phyloP scores from a whole-genome alignment of 331 rosid species.

The Cydonia oblonga region DNA sequence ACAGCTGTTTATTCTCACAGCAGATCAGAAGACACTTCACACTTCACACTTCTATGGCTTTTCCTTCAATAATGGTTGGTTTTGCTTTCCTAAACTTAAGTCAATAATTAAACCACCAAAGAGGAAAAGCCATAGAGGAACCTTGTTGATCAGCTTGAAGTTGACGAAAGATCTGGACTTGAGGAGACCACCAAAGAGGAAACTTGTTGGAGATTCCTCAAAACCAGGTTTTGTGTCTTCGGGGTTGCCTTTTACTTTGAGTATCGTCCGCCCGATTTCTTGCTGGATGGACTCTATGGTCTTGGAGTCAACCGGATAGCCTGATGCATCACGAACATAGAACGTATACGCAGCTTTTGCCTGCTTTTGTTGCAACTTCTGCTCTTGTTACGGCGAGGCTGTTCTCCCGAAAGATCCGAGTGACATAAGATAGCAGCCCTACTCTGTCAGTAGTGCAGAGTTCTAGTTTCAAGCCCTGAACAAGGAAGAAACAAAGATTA shows the following conservation, averaged over 20 bases:
- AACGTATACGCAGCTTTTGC: slow-evolving; percentile 82
- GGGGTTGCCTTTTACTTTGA: slow-evolving; percentile 77
- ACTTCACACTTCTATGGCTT: slow-evolving; percentile 4
- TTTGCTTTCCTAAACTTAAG: slow-evolving; percentile 18
- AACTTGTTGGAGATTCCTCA: slow-evolving; percentile 74
- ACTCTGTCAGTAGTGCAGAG: slow-evolving; percentile 89
- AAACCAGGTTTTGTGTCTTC: slow-evolving; percentile 44
- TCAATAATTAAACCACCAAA: slow-evolving; percentile 18
- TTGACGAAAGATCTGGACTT: slow-evolving; percentile 84
- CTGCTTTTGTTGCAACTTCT: slow-evolving; percentile 87
- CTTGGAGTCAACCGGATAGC: slow-evolving; percentile 68
- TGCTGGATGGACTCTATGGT: slow-evolving; percentile 70
- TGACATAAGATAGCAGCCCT: slow-evolving; percentile 82
- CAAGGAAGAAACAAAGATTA: slow-evolving; percentile 19
- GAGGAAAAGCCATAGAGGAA: too few species aligned
- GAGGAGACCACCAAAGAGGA: slow-evolving; percentile 86
- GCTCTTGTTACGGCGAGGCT: slow-evolving; percentile 93
- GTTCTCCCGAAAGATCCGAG: slow-evolving; percentile 89
- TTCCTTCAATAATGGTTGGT: slow-evolving; percentile 15
- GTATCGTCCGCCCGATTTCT: slow-evolving; percentile 78
- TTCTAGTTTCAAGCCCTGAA: slow-evolving; percentile 88
- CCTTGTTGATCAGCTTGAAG: slow-evolving; percentile 73
- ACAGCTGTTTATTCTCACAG: too few species aligned
- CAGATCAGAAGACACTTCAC: too few species aligned
- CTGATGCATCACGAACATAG: slow-evolving; percentile 81